Percentiles rank a stretch among this genome's conserved stretches.
Conservation (phyloP, 306 rosid genomes). For the Alnus glutinosa region DNA sequence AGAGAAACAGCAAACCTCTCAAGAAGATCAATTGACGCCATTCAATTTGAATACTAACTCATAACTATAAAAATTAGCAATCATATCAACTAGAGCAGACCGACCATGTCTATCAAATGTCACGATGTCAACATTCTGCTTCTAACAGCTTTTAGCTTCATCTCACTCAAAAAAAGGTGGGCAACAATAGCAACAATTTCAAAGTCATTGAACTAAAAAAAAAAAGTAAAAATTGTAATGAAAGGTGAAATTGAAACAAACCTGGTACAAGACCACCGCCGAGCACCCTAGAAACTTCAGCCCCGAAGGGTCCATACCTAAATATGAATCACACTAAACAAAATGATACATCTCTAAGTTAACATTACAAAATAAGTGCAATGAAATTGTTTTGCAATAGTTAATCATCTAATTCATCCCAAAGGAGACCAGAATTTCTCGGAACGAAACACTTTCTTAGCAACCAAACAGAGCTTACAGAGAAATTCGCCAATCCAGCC, state of each 20-base stretch:
- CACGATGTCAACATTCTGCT: not conserved
- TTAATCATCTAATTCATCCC: not conserved
- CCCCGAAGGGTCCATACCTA: constrained; percentile 75
- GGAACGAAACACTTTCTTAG: not conserved
- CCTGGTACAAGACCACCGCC: constrained; percentile 99
- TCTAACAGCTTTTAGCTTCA: not conserved
- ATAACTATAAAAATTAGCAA: not conserved
- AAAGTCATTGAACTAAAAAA: not conserved
- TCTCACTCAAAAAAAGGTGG: constrained; percentile 9
- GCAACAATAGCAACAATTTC: constrained; percentile 3
- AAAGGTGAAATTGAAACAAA: constrained; percentile 27
- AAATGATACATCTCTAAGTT: constrained; percentile 12
- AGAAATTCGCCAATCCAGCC: constrained; percentile 61
- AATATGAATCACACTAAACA: constrained; percentile 25
- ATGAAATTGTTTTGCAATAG: not conserved
- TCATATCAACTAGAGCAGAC: not conserved
- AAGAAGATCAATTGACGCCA: not conserved
- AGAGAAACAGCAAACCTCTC: no score
- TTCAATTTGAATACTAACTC: no score
- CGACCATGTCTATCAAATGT: not conserved
- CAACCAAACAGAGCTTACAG: constrained; percentile 46
- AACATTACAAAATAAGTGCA: not conserved
- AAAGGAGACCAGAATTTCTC: not conserved
- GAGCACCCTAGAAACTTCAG: constrained; percentile 75
- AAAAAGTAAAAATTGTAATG: constrained; percentile 12